Evolutionary conservation across 1,284 basidiomycete genomes (phyloP), one percentile per base, ranked within the genome.

Genomic region (Trametes versicolor): DNA sequence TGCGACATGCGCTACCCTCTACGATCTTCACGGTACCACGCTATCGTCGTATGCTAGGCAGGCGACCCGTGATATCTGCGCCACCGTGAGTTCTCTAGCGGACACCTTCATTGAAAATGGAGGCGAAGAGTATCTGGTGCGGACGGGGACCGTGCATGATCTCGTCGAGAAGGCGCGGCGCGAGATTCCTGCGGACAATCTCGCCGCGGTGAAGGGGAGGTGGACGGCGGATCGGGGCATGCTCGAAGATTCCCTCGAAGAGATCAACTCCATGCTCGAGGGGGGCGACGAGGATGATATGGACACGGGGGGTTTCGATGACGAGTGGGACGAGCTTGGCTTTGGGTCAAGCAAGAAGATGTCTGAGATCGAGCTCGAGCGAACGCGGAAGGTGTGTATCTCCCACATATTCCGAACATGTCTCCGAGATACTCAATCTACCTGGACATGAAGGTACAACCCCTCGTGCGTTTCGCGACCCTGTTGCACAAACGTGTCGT

Each of bases 251-350:
- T 87, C 84, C 8, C 72, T 87, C 37, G 75, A 79, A 4, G 92
- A 93, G 70, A 77, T 92, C 9, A 79, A 80, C 37, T 83, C 83
- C 60, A 85, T 90, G 79, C 75, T 87, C 60, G 80, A 85, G 48
- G 76, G 82, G 0, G 70, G 67, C 12, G 73, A 70, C 6, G 74
- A 69, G 4, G 72, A 70, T 10, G 77, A 70, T 12, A 68, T 41
- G 17, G 73, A 64, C 2, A 68, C 75, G 15, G 73, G 72, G 19
- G 74, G 77, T 4, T 77, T 75, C 7, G 75, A 80, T 25, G 78
- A 77, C 17, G 90, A 87, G 12, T 91, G 89, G 89, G 85, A 84
- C 64, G 91, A 91, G 67, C 77, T 91, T 13, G 90, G 87, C 3
- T 75, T 92, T n/a, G 75, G 74, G 12, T 51, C 73, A 8, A 73